These are phyloP conservation scores for Neoscytalidium dimidiatum DNA, from an alignment of 2,329 filamentous ascomycete species.

Conservation along the genomic window DNA sequence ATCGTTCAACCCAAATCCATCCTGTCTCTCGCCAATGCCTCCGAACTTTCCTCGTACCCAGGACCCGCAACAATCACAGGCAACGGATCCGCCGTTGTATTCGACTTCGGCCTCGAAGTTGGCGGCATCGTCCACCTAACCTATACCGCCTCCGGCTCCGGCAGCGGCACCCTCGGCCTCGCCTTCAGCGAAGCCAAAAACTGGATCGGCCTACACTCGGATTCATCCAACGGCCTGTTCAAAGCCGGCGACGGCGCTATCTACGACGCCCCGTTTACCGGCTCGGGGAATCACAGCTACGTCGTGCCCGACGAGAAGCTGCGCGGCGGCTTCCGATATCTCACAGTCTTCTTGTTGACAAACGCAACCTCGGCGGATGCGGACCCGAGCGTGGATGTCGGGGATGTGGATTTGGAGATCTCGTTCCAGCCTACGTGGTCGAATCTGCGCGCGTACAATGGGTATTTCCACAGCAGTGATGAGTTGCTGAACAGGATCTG, in stretches of 20 bases:
- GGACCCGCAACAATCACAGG: constrained; percentile 33
- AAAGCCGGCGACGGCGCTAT: constrained; percentile 47
- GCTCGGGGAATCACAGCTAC: constrained; percentile 38
- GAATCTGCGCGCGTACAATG: constrained; percentile 41
- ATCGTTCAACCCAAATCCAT: constrained; percentile 50
- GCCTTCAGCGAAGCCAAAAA: constrained; percentile 47
- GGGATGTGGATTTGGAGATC: constrained; percentile 46
- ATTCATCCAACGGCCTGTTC: constrained; percentile 45
- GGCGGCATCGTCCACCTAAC: constrained; percentile 57
- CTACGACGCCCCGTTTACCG: constrained; percentile 42
- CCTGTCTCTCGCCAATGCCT: constrained; percentile 39
- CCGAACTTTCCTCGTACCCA: constrained; percentile 34
- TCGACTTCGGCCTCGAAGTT: constrained; percentile 62
- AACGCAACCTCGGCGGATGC: constrained; percentile 28
- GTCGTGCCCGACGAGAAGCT: constrained; percentile 47
- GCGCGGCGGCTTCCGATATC: constrained; percentile 56
- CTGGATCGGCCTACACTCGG: constrained; percentile 46
- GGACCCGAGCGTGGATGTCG: constrained; percentile 35
- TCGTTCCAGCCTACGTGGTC: constrained; percentile 54
- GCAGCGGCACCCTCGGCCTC: constrained; percentile 39
- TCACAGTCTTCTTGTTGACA: constrained; percentile 50
- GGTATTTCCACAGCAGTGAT: constrained; percentile 39
- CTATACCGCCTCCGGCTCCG: constrained; percentile 48
- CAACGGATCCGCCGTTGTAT: constrained; percentile 57
- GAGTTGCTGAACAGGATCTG: constrained; percentile 46